Percentiles rank a stretch among this genome's conserved stretches.
phyloP scores from a whole-genome alignment of 2,329 filamentous ascomycete genomes.

The Aspergillus terreus region DNA sequence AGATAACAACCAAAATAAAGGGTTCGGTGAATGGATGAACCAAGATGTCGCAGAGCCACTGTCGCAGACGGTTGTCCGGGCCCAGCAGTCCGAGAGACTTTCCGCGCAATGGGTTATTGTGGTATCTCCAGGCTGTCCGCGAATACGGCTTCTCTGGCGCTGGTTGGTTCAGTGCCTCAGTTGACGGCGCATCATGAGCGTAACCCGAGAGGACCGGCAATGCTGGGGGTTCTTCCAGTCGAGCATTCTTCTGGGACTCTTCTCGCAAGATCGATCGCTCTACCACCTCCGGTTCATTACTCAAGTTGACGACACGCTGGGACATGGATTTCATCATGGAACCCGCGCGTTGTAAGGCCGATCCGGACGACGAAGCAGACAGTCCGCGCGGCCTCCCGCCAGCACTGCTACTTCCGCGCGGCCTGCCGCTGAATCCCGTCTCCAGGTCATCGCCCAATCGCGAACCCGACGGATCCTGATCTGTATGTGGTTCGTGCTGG shows the following conservation, averaged over 20 bases:
- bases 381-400: constrained; percentile 50
- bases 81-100: constrained; percentile 82
- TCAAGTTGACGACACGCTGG: constrained; percentile 94
- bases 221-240: constrained; percentile 51
- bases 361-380: constrained; percentile 59
- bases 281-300: constrained; percentile 81
- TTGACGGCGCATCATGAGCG: constrained; percentile 40
- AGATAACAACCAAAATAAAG: constrained; percentile 77
- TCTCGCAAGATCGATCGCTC: constrained; percentile 66
- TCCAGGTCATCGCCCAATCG: constrained; percentile 64
- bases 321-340: constrained; percentile 85
- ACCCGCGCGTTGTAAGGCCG: constrained; percentile 64
- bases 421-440: constrained; percentile 50
- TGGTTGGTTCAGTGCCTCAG: constrained; percentile 33
- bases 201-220: constrained; percentile 48
- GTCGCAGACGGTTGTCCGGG: constrained; percentile 69
- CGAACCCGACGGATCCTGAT: constrained; percentile 33
- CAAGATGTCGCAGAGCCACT: constrained; percentile 74
- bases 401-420: constrained; percentile 53
- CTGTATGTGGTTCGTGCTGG: background rate
- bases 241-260: constrained; percentile 48
- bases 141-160: constrained; percentile 28
- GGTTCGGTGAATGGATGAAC: constrained; percentile 86
- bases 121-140: constrained; percentile 43
- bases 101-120: constrained; percentile 75